Evolutionary conservation across 192 early-diverging fungal genomes (phyloP).

Genomic region (Gamsiella multidivaricata): DNA sequence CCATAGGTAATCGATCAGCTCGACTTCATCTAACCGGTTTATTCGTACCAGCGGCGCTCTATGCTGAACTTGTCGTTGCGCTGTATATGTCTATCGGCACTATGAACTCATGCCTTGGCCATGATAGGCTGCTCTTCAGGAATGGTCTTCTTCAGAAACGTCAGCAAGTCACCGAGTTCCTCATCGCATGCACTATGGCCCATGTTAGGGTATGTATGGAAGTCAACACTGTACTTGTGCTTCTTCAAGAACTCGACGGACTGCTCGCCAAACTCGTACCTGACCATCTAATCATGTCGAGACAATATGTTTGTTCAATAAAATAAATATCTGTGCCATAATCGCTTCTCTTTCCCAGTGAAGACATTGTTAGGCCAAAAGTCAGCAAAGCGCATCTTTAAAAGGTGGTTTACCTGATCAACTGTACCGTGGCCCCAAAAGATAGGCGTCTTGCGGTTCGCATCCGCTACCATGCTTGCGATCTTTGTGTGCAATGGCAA

Average conservation of each 20-base stretch:
- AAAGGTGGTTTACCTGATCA: slow-evolving; percentile 60
- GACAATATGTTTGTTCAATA: too few relatives aligned
- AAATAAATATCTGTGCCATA: too few relatives aligned
- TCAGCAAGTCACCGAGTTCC: slow-evolving; percentile 76
- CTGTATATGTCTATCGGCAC: too few relatives aligned
- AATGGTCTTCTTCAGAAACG: slow-evolving; percentile 69
- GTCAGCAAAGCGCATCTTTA: not conserved
- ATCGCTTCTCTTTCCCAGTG: not conserved
- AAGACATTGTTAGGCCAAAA: not conserved
- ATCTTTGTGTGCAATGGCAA: slow-evolving; percentile 69
- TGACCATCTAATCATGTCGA: slow-evolving; percentile 60
- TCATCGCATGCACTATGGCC: slow-evolving; percentile 74
- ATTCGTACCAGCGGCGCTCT: too few relatives aligned
- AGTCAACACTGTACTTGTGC: slow-evolving; percentile 71
- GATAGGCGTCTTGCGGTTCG: slow-evolving; percentile 78
- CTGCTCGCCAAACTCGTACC: slow-evolving; percentile 77
- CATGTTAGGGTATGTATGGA: slow-evolving; percentile 86
- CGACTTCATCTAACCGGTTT: too few relatives aligned
- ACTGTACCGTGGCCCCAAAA: slow-evolving; percentile 87
- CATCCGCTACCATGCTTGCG: slow-evolving; percentile 63
- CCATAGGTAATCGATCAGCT: too few relatives aligned
- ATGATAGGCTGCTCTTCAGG: slow-evolving; percentile 35
- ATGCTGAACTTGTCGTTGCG: too few relatives aligned
- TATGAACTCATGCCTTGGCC: slow-evolving; percentile 21
- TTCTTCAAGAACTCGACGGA: slow-evolving; percentile 70